Evolutionary conservation across 2,329 filamentous ascomycete genomes (phyloP), one percentile per base, ranked within the genome.

Genomic region (Leptoxyphium fumago): DNA sequence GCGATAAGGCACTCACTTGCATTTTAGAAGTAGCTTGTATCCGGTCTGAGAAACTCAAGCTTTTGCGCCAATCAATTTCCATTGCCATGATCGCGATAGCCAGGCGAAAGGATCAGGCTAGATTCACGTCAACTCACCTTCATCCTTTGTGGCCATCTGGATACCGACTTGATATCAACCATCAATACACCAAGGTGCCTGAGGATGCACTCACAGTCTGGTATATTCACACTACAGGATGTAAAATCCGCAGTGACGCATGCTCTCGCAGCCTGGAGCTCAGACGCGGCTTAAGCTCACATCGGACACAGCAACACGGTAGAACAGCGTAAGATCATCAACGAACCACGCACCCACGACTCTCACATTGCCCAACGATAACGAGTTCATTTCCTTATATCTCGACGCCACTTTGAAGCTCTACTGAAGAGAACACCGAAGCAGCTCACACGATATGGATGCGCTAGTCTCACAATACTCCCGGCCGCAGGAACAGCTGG

Each of bases 401-500:
- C 32, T 13, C 11, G 13, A 13, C 4, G 9, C 3, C 3, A 36
- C 9, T 13, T 5, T 5, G 3, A 36, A 36, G 11, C 15, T 36
- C 32, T 9, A 5, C 9, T 13, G 32, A 13, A 13, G 11, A 9
- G 14, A 13, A 40, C 3, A 17, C 21, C 38, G 11, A 11, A 13
- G 21, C 3, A 40, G 11, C 11, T 5, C 11, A 21, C 13, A 13
- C 47, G 65, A 50, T 49, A 98, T 98, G 91, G 86, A 98, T 67
- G 77, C 85, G 57, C 79, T 98, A 63, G 86, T 98, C 57, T 80
- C 88, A 55, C 84, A 82, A 66, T 96, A 96, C 76, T 85, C 82
- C 69, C 80, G 81, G 57, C 79, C 87, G 58, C 75, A 82, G 57
- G 84, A 93, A 66, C 74, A 76, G 57, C 78, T 80, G 60, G 71